A percentile compares a stretch with the other conserved stretches of the same genome.
Conservation (phyloP, 192 early-diverging fungal genomes). For the Mortierella antarctica region DNA sequence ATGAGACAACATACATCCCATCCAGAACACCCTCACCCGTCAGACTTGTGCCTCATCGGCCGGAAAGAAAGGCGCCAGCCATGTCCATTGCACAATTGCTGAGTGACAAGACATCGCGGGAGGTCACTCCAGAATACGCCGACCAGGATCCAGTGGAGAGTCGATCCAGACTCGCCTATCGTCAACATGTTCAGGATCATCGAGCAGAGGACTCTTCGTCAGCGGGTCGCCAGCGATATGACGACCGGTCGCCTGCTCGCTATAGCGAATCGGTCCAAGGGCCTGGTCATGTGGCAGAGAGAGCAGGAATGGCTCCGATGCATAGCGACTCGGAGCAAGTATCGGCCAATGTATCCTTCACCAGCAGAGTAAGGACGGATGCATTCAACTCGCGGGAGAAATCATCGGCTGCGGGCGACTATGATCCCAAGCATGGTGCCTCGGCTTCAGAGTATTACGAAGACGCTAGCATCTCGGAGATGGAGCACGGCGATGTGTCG, state of each 20-base stretch:
- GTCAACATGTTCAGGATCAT: conserved; percentile 19
- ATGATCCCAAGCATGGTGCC: not conserved
- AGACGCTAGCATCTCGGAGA: not conserved
- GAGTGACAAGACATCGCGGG: conserved; percentile 30
- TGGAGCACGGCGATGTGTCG: not conserved
- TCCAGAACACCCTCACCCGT: conserved; percentile 42
- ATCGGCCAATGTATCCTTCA: not conserved
- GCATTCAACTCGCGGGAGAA: not conserved
- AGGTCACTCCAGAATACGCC: conserved; percentile 21
- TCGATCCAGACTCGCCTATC: conserved; percentile 9
- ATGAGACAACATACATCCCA: conserved; percentile 31
- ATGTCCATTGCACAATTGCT: conserved; percentile 46
- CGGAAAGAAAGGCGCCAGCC: conserved; percentile 27
- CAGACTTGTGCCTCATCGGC: conserved; percentile 8
- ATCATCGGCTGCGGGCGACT: not conserved
- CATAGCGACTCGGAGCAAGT: conserved; percentile 4
- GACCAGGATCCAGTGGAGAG: conserved; percentile 8
- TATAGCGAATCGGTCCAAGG: conserved; percentile 5
- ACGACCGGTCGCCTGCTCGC: conserved; percentile 16
- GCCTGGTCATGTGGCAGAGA: conserved; percentile 35
- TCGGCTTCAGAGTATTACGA: not conserved
- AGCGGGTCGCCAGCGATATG: not conserved
- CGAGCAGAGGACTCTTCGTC: conserved; percentile 14
- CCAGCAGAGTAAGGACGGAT: not conserved
- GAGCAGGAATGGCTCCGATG: conserved; percentile 23